Conservation (phyloP, 345 rosid species). For the Eucalyptus curtisii region DNA sequence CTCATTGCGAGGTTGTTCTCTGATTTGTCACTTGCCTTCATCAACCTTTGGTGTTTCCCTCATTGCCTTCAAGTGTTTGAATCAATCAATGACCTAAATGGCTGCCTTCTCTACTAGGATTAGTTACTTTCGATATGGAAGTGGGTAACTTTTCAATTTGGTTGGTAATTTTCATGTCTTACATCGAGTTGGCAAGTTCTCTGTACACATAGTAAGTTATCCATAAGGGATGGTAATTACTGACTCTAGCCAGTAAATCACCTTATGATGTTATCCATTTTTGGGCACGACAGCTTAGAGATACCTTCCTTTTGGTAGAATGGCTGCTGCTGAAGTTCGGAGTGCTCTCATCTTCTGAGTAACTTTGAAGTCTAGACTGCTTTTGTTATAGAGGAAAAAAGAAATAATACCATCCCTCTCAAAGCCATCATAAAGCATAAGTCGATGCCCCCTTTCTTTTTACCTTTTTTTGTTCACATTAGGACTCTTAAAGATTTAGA, state of each 20-base stretch:
- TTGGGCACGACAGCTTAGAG: background rate
- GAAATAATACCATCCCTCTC: background rate
- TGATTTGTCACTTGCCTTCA: no score
- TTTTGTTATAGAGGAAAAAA: background rate
- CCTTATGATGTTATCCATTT: background rate
- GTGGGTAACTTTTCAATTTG: no score
- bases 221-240: background rate
- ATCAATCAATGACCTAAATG: no score
- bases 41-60: no score
- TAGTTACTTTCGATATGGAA: no score
- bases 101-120: no score
- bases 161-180: background rate
- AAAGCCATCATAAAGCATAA: background rate
- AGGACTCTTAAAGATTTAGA: background rate
- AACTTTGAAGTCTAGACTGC: background rate
- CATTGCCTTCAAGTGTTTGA: no score
- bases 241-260: background rate
- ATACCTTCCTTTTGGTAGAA: background rate
- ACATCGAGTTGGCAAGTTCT: background rate
- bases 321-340: background rate
- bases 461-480: background rate
- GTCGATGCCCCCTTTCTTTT: background rate
- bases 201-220: background rate
- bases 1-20: no score
- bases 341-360: background rate